Base-by-base conservation (phyloP, 306 rosid genomes). In the Corylus heterophylla region DNA sequence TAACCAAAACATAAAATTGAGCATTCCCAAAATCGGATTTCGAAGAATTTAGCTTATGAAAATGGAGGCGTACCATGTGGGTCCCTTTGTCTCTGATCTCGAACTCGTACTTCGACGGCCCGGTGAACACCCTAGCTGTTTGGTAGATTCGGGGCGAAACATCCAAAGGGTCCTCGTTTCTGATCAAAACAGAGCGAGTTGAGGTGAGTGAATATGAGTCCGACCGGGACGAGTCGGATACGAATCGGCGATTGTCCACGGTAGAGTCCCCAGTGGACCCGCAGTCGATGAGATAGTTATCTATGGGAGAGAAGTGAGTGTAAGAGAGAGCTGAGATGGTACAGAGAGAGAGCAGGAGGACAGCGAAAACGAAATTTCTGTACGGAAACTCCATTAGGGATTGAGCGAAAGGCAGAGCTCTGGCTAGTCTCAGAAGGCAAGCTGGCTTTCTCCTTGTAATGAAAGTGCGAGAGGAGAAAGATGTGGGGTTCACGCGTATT, bases 21-120 rank as follows among this genome's bases (percentile, higher is more conserved):
- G 91, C 88, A 7, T 55, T 68, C 50, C 42, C 72, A 73, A 88
- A 80, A 55, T 90, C 87, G 58, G 81, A 42, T 18, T 79, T 79
- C 1, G 90, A 58, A 47, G 96, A 85, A 64, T 70, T 74, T 56
- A 95, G 86, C 51, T 71, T 47, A 31, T 85, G 86, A n/a, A 95
- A 91, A 84, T 95, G 98, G 75, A 95, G 82, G 48, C 98, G 98
- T 66, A 95, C 89, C 86, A 86, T 86, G 78, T 95, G 98, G 51
- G 92, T 93, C 7, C 98, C 98, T 81, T 58, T 71, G 50, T 85
- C 86, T 66, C 67, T 64, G 85, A 93, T 82, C 45, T 79, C 84
- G 71, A 95, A 93, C 20, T 81, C 72, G 86, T 91, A 95, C 55
- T 81, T 86, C 0, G 96, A 85, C 0, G 98, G 93, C 76, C 25